Conservation (phyloP, 1,284 basidiomycete genomes). For the Vanrija pseudolonga region DNA sequence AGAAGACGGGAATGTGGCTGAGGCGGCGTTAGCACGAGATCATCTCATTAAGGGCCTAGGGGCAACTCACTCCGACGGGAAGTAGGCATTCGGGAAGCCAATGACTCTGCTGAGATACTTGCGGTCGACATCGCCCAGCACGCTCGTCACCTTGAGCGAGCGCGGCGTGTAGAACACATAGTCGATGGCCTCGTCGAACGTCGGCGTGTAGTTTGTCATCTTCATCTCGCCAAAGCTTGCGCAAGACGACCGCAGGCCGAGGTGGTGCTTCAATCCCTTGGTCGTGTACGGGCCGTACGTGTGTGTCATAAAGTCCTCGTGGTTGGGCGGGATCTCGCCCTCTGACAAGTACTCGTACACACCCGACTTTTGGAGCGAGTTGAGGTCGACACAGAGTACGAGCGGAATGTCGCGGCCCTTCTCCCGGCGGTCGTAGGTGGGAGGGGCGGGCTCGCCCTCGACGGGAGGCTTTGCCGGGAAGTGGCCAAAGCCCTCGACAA, state of each 20-base stretch:
- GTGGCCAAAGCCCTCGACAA: constrained; percentile 76
- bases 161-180: constrained; percentile 88
- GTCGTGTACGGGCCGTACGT: constrained; percentile 88
- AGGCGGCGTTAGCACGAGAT: constrained; percentile 8
- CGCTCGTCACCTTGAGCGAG: constrained; percentile 75
- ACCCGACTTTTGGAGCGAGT: constrained; percentile 80
- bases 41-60: constrained; percentile 19
- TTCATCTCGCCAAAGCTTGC: constrained; percentile 63
- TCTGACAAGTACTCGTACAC: constrained; percentile 87
- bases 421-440: constrained; percentile 34
- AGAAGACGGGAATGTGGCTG: constrained; percentile 51
- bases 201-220: constrained; percentile 88
- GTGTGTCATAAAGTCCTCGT: constrained; percentile 90
- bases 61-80: constrained; percentile 82
- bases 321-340: constrained; percentile 67
- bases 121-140: constrained; percentile 84
- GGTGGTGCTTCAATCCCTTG: constrained; percentile 76
- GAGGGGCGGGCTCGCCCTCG: constrained; percentile 29
- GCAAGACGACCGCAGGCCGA: constrained; percentile 83
- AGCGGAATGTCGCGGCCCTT: constrained; percentile 72
- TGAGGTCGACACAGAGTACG: constrained; percentile 92
- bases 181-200: constrained; percentile 79
- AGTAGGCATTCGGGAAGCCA: constrained; percentile 95
- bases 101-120: constrained; percentile 84
- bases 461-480: constrained; percentile 55